Conservation (phyloP, 2,329 filamentous ascomycete genomes). For the Didymosphaeria variabile region DNA sequence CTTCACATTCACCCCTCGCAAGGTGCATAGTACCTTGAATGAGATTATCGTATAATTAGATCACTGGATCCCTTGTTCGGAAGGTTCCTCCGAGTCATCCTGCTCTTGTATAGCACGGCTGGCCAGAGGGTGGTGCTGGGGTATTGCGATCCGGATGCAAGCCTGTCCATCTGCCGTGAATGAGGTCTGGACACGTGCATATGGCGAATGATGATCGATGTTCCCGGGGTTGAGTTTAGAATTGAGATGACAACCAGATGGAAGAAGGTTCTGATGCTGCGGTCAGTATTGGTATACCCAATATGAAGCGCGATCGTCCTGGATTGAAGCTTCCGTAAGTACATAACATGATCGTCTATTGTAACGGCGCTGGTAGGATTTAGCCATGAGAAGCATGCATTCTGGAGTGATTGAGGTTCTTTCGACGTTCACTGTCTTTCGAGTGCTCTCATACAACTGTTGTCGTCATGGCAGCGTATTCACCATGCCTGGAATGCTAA, state of each 20-base stretch:
- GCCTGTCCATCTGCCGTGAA: slow-evolving; percentile 5
- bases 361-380: background rate
- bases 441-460: background rate
- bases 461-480: too few species aligned
- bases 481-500: too few species aligned
- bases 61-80: background rate
- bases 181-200: slow-evolving; percentile 2
- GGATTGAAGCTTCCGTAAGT: background rate
- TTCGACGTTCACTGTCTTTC: background rate
- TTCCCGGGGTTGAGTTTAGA: background rate
- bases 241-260: background rate
- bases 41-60: slow-evolving; percentile 1
- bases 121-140: background rate
- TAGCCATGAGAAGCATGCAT: background rate
- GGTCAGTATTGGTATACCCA: background rate
- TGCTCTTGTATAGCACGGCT: background rate
- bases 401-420: background rate
- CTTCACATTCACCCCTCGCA: background rate
- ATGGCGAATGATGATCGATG: background rate
- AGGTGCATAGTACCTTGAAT: slow-evolving; percentile 1
- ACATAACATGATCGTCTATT: background rate
- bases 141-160: background rate
- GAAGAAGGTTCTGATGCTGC: background rate
- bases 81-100: background rate
- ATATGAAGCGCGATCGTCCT: background rate